These are phyloP conservation scores for Naumovozyma dairenensis DNA, from an alignment of 805 yeast genomes.

Conservation along the genomic window DNA sequence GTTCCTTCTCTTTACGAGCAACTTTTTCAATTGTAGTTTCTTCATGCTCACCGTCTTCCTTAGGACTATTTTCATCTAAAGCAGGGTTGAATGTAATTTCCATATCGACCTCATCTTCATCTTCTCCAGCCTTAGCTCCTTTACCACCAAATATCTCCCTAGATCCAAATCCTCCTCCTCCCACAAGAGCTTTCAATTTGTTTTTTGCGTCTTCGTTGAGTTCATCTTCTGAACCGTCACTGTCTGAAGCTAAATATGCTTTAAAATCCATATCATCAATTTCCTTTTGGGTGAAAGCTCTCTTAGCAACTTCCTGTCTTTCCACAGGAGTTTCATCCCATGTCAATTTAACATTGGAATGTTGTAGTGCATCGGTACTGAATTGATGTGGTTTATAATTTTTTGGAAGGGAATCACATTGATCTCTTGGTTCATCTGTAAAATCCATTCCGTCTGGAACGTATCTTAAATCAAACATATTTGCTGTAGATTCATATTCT, in stretches of 20 bases:
- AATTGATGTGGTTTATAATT: slow-evolving; percentile 71
- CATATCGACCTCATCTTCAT: slow-evolving; percentile 72
- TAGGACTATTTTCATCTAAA: slow-evolving; percentile 36
- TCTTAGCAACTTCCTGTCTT: slow-evolving; percentile 62
- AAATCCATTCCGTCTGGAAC: slow-evolving; percentile 90
- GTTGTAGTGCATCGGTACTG: slow-evolving; percentile 92
- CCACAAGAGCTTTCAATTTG: slow-evolving; percentile 54
- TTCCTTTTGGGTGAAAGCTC: slow-evolving; percentile 81
- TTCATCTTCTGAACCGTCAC: slow-evolving; percentile 43
- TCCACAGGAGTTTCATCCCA: slow-evolving; percentile 99
- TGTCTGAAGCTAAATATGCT: slow-evolving; percentile 82
- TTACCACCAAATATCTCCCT: slow-evolving; percentile 34
- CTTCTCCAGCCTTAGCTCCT: slow-evolving; percentile 28
- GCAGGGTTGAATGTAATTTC: slow-evolving; percentile 95
- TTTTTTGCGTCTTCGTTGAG: slow-evolving; percentile 33
- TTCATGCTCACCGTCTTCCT: slow-evolving; percentile 36
- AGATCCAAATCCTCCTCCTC: slow-evolving; percentile 31
- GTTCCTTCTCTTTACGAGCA: slow-evolving; percentile 83
- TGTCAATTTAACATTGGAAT: slow-evolving; percentile 88
- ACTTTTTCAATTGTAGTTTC: slow-evolving; percentile 72
- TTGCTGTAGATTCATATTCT: slow-evolving; percentile 92
- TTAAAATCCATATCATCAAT: slow-evolving; percentile 84
- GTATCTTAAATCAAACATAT: slow-evolving; percentile 83
- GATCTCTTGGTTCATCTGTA: slow-evolving; percentile 66
- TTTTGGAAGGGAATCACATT: slow-evolving; percentile 61